These are phyloP conservation scores for Roridomyces roridus DNA, from an alignment of 768 basidiomycete species.

Conservation along the genomic window DNA sequence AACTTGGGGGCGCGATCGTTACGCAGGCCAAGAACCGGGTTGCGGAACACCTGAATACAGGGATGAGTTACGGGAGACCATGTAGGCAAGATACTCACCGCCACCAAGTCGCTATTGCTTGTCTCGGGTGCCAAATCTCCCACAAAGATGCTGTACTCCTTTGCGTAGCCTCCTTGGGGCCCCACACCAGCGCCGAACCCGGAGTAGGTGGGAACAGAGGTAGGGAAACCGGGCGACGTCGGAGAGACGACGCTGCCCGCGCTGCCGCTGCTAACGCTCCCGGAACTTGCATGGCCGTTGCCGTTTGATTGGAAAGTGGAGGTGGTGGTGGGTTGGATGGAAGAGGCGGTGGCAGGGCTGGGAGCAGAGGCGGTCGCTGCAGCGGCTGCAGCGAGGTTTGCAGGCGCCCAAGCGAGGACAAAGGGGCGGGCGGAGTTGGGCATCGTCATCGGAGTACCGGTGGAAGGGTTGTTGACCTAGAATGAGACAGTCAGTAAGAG, in stretches of 20 bases:
- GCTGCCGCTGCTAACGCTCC: neutral
- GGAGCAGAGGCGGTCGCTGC: constrained; percentile 39
- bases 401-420: constrained; percentile 78
- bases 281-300: neutral
- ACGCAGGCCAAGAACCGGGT: constrained; percentile 84
- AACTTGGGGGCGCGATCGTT: constrained; percentile 90
- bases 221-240: neutral
- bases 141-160: constrained; percentile 94
- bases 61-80: neutral
- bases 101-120: constrained; percentile 94
- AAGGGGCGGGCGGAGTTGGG: constrained; percentile 88
- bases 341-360: constrained; percentile 38
- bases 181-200: neutral
- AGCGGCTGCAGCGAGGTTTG: constrained; percentile 31
- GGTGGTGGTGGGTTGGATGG: neutral
- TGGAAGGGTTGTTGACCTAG: constrained; percentile 61
- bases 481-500: constrained; percentile 76
- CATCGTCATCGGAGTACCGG: constrained; percentile 63
- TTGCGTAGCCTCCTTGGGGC: constrained; percentile 58
- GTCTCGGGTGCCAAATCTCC: constrained; percentile 93
- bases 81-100: constrained; percentile 38
- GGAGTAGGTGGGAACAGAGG: neutral
- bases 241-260: constrained; percentile 6
- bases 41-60: constrained; percentile 79
- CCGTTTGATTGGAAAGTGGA: neutral